Evolutionary conservation across 192 early-diverging fungal species (phyloP).

Genomic region (Lobosporangium transversale): DNA sequence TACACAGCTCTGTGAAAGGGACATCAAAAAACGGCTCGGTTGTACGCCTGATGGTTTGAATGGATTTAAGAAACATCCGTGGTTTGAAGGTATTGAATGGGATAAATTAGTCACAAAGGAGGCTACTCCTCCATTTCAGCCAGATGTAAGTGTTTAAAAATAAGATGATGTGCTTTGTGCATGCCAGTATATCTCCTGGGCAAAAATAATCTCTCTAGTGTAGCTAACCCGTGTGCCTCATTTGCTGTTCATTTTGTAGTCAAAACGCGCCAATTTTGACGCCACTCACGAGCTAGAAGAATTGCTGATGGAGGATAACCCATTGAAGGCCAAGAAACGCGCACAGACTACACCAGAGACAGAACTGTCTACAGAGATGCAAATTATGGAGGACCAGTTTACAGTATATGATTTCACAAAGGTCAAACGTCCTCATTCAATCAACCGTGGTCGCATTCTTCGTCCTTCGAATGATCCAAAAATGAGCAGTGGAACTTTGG

Average conservation of each 20-base stretch:
- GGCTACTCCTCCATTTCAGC: conserved; percentile 82
- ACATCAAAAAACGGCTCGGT: conserved; percentile 82
- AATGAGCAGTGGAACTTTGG: conserved; percentile 37
- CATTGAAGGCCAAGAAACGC: conserved; percentile 81
- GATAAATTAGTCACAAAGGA: conserved; percentile 73
- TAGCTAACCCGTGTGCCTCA: neutral
- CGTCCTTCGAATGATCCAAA: conserved; percentile 30
- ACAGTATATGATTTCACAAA: conserved; percentile 79
- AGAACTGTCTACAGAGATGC: conserved; percentile 68
- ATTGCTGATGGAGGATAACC: conserved; percentile 95
- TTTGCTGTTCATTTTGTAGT: conserved; percentile 52
- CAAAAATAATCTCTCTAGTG: neutral
- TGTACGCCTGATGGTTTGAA: conserved; percentile 77
- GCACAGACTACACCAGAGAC: conserved; percentile 55
- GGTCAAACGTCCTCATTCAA: conserved; percentile 38
- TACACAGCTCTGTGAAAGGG: conserved; percentile 78
- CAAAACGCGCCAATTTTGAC: conserved; percentile 93
- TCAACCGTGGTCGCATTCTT: conserved; percentile 28
- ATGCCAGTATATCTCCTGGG: neutral
- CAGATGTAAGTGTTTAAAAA: conserved; percentile 70
- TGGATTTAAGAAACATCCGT: conserved; percentile 78
- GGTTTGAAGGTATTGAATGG: conserved; percentile 85
- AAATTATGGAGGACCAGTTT: conserved; percentile 85
- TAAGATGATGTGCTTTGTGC: too few species aligned
- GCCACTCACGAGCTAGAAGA: conserved; percentile 96